Evolutionary conservation across 139 green algal species (phyloP).

Genomic region (Pseudopediastrum boryanum): DNA sequence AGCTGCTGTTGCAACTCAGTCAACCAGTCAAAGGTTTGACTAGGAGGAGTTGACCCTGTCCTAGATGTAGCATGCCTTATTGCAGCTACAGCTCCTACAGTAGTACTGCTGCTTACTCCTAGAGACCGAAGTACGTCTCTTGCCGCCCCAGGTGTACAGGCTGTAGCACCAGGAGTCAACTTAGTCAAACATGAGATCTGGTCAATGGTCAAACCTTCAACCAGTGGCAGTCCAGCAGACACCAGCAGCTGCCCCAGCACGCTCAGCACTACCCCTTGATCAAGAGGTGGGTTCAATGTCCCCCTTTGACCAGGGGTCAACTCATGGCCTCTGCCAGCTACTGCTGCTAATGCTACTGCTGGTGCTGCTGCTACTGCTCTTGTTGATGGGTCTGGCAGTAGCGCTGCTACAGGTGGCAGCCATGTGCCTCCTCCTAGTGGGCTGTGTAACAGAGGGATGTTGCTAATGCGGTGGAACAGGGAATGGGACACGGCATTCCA

Average conservation of each 20-base stretch:
- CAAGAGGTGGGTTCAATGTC: not conserved
- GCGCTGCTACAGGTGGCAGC: constrained; percentile 28
- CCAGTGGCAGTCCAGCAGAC: not conserved
- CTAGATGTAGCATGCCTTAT: no score
- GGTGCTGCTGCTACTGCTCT: not conserved
- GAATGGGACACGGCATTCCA: constrained; percentile 1
- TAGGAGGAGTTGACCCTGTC: no score
- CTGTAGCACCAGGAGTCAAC: no score
- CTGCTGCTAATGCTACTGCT: not conserved
- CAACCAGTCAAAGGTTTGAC: no score
- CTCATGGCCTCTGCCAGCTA: not conserved
- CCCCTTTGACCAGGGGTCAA: not conserved
- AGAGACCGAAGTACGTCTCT: no score
- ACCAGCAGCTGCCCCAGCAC: constrained; percentile 23
- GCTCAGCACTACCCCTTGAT: not conserved
- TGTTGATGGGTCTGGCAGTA: constrained; percentile 31
- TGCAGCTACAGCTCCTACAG: no score
- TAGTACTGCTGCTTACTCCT: no score
- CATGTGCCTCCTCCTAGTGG: constrained; percentile 13
- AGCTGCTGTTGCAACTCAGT: constrained; percentile 12
- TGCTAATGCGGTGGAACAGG: not conserved
- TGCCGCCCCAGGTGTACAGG: no score
- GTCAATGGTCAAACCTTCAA: no score
- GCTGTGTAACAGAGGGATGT: constrained; percentile 12
- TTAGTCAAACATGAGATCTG: no score